Evolutionary conservation across 106 monocot species (phyloP).

Genomic region (Triglochin maritima): DNA sequence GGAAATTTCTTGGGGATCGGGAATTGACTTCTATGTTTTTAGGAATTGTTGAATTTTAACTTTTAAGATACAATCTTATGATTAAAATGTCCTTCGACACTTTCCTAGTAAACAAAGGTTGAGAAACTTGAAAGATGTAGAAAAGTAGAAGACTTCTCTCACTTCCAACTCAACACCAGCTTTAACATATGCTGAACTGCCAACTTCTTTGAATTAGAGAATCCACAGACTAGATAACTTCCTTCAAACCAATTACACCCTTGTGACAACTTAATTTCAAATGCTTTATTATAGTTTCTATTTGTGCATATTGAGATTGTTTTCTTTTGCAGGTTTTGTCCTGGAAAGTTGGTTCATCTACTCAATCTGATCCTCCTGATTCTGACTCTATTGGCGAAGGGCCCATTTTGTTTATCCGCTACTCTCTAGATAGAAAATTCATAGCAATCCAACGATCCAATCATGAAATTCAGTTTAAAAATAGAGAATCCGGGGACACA

Average conservation of each 20-base stretch:
- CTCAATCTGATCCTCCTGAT: constrained; percentile 50
- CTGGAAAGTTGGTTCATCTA: constrained; percentile 63
- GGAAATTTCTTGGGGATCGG: not conserved
- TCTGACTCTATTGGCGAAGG: constrained; percentile 83
- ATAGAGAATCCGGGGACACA: constrained; percentile 62
- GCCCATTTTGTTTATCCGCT: constrained; percentile 63
- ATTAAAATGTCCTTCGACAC: too few relatives aligned
- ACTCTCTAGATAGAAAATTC: constrained; percentile 73
- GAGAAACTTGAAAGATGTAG: too few relatives aligned
- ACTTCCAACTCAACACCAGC: too few relatives aligned
- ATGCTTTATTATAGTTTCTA: not conserved
- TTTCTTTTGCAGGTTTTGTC: constrained; percentile 61
- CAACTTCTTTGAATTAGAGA: too few relatives aligned
- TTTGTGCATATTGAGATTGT: not conserved
- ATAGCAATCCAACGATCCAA: constrained; percentile 83
- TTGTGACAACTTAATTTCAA: not conserved
- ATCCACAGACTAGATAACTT: too few relatives aligned
- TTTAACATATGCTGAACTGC: too few relatives aligned
- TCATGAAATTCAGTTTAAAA: constrained; percentile 76
- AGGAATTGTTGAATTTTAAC: not conserved
- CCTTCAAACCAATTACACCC: not conserved
- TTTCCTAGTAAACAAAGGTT: too few relatives aligned
- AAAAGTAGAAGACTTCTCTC: too few relatives aligned
- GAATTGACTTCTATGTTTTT: not conserved
- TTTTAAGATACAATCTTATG: not conserved